Percentiles rank a stretch among this genome's conserved stretches.
These are phyloP conservation scores for Cladosporium cucumerinum DNA, from an alignment of 2,329 filamentous ascomycete genomes.

Conservation along the genomic window DNA sequence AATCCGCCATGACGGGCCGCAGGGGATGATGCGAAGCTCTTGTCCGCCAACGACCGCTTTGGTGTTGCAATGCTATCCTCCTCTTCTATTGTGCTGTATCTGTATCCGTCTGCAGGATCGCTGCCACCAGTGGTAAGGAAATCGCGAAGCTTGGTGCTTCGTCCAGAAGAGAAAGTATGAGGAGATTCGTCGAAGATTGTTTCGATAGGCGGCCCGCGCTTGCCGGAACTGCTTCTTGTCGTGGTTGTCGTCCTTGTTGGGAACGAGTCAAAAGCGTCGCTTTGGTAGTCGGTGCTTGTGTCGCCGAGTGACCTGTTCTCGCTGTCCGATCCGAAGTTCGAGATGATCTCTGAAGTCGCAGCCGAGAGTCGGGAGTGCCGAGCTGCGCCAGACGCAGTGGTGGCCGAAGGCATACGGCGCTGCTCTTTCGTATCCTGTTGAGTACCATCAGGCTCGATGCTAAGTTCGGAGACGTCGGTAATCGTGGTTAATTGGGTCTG, in stretches of 20 bases:
- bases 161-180: slow-evolving; percentile 31
- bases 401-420: slow-evolving; percentile 20
- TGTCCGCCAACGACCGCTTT: slow-evolving; percentile 41
- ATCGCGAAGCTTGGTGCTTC: slow-evolving; percentile 44
- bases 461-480: neutral
- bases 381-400: slow-evolving; percentile 15
- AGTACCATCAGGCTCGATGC: neutral
- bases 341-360: slow-evolving; percentile 58
- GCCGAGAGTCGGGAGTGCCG: slow-evolving; percentile 49
- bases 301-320: slow-evolving; percentile 68
- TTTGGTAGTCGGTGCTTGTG: slow-evolving; percentile 74
- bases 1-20: slow-evolving; percentile 33
- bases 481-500: neutral
- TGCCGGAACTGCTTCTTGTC: slow-evolving; percentile 62
- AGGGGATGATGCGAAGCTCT: slow-evolving; percentile 34
- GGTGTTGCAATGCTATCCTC: slow-evolving; percentile 50
- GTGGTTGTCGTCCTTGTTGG: slow-evolving; percentile 64
- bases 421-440: slow-evolving; percentile 17
- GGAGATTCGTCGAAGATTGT: slow-evolving; percentile 78
- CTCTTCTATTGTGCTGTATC: slow-evolving; percentile 49
- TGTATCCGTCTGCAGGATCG: slow-evolving; percentile 32
- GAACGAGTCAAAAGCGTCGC: slow-evolving; percentile 75
- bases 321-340: slow-evolving; percentile 67
- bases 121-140: slow-evolving; percentile 46
- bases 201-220: slow-evolving; percentile 68